Evolutionary conservation across 2,329 filamentous ascomycete genomes (phyloP).

Genomic region (Nigrospora sphaerica): DNA sequence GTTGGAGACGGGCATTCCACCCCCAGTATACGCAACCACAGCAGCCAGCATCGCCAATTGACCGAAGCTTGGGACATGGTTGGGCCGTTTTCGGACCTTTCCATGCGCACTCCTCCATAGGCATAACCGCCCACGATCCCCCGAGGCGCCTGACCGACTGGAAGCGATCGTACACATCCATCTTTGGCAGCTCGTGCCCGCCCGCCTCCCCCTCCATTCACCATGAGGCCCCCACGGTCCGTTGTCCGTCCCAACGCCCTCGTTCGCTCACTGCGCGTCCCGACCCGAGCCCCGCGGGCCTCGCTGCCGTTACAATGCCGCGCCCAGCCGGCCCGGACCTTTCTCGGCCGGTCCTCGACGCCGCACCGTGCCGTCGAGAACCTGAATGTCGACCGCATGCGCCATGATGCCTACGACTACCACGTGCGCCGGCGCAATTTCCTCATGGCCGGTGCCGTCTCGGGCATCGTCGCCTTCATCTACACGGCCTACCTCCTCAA

Average conservation of each 20-base stretch:
- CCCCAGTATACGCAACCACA: not conserved
- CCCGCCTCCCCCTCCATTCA: not conserved
- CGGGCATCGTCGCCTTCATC: slow-evolving; percentile 40
- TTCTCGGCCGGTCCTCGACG: slow-evolving; percentile 18
- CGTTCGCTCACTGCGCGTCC: slow-evolving; percentile 1
- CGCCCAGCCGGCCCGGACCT: slow-evolving; percentile 22
- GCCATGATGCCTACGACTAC: slow-evolving; percentile 39
- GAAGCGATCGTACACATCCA: not conserved
- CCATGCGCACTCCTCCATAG: too few species aligned
- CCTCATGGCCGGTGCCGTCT: slow-evolving; percentile 40
- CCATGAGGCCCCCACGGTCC: slow-evolving; percentile 4
- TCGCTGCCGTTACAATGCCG: slow-evolving; percentile 5
- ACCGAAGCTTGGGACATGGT: not conserved
- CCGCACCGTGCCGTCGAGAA: slow-evolving; percentile 34
- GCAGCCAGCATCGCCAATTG: not conserved
- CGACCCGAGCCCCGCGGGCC: slow-evolving; percentile 1
- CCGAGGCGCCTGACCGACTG: not conserved
- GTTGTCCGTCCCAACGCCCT: slow-evolving; percentile 3
- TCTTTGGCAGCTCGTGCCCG: not conserved
- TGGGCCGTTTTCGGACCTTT: too few species aligned
- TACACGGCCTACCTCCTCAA: slow-evolving; percentile 36
- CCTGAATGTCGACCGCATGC: slow-evolving; percentile 42
- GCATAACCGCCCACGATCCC: not conserved
- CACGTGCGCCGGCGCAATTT: slow-evolving; percentile 44
- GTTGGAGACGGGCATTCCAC: too few species aligned